Base-by-base conservation (phyloP, 257 asterid species). In the Solanum bulbocastanum region DNA sequence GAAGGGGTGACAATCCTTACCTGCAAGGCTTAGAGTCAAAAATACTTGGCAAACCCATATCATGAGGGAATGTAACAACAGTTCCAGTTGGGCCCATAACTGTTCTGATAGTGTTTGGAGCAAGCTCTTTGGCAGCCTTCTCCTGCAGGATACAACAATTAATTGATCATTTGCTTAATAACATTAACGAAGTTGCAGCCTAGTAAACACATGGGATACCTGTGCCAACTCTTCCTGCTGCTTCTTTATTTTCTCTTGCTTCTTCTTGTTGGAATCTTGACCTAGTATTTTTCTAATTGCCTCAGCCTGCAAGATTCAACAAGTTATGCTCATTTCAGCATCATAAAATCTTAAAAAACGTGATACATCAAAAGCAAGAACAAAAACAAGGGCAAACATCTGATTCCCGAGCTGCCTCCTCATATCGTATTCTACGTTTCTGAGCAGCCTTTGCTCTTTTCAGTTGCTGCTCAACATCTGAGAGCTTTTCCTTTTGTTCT, bases 231-330 rank as follows among this genome's bases (percentile, higher is more conserved):
- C 98, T 92, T 95, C 98, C 81, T 89, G 99, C 11, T 98, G 96
- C 93, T 94, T 96, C 98, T 93, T 97, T 16, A 91, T 88, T 92
- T 91, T 94, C 89, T 97, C 98, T 88, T 94, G 89, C 95, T 97
- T 97, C 93, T 96, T 97, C 92, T 95, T 92, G 88, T 94, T 93
- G 39, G 99, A 95, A 91, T 95, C 99, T 92, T 96, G 98, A 90
- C 99, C 99, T 1, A 94, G 98, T 86, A 97, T 95, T 91, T 93
- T 97, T 89, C 96, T 94, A 87, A 97, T 94, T 75, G 99, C 98
- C 88, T 91, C 94, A 27, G 92, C 93, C 94, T 92, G 66, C 9
- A 79, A 79, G 49, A 58, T 75, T 86, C 37, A 81, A 65, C 25
- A 12, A 20, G 37, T 52, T 83, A 69, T 85, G 65, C 66, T 69